Base-by-base conservation (phyloP, 768 basidiomycete species). In the Lentinula edodes region DNA sequence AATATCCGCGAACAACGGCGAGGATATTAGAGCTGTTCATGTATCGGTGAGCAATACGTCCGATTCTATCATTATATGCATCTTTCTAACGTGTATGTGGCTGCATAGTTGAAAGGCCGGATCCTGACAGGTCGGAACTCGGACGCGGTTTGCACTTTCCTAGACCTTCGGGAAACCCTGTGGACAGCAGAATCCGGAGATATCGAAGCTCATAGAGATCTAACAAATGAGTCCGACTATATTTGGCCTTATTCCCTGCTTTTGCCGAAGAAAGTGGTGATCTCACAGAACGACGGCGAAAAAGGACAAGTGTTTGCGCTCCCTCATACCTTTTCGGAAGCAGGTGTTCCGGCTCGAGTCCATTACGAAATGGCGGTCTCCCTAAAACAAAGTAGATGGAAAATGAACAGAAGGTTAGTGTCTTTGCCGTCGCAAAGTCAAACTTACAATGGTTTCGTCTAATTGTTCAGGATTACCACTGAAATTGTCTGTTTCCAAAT, bases 401-500 rank as follows among this genome's bases (percentile, higher is more conserved):
- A 59, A 23, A 59, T 45, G 38, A 59, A 59, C 41, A 43, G 48
- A 45, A 48, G 38, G 58, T 59, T 5, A 59, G 58, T 20, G 3
- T 43, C 23, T 8, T 16, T 7, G 9, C 10, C 18, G 15, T 36
- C 13, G 18, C 38, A 20, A 20, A 43, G 41, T 18, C 28, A 28
- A 6, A 38, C 15, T 36, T 36, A 50, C 18, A 6, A 12, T 28
- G 8, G 4, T 12, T 51, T 23, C 8, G 23, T 51, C 8, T 23
- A 20, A 3, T 34, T 58, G 7, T 58, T 23, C 36, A 63, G 62
- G 38, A 32, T 63, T 48, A 16, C 38, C 28, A 45, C 62, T 42
- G 39, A 54, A 1, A 70, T 77, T 52, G 68, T 63, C 18, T 77
- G 74, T 66, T 60, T 70, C 20, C 74, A 75, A 9, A 41, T 66